phyloP scores from a whole-genome alignment of 2,329 filamentous ascomycete genomes.

The Clonostachys rhizophaga region DNA sequence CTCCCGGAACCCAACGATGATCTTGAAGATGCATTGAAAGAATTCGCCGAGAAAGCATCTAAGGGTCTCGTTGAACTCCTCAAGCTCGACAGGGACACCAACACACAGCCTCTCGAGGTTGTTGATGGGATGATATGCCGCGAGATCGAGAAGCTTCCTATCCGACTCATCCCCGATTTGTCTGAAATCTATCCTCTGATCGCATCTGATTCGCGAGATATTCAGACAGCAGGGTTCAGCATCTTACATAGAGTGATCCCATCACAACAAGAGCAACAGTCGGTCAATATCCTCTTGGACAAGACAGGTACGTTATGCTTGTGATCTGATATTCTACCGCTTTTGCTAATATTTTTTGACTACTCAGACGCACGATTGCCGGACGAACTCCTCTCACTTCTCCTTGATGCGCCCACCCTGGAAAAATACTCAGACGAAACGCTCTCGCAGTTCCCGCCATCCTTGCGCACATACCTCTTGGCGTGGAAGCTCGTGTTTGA shows the following conservation, averaged over 20 bases:
- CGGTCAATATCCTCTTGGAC: conserved; percentile 70
- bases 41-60: conserved; percentile 51
- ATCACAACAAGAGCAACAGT: conserved; percentile 72
- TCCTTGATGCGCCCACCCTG: conserved; percentile 72
- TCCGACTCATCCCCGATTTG: conserved; percentile 57
- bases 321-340: background rate
- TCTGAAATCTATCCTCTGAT: conserved; percentile 71
- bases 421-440: conserved; percentile 61
- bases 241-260: conserved; percentile 80
- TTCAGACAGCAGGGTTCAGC: conserved; percentile 78
- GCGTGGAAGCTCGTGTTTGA: conserved; percentile 91
- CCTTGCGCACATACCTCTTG: conserved; percentile 75
- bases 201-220: conserved; percentile 66
- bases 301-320: conserved; percentile 44
- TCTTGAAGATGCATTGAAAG: conserved; percentile 67
- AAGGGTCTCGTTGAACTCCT: conserved; percentile 59
- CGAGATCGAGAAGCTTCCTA: conserved; percentile 59
- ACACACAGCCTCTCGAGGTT: conserved; percentile 65
- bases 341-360: background rate
- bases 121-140: conserved; percentile 72
- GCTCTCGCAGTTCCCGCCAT: conserved; percentile 63
- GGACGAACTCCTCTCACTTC: conserved; percentile 77
- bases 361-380: conserved; percentile 63
- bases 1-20: conserved; percentile 81
- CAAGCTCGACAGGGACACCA: conserved; percentile 37